Evolutionary conservation across 2,329 filamentous ascomycete genomes (phyloP).

Genomic region (Sporothrix curviconia): DNA sequence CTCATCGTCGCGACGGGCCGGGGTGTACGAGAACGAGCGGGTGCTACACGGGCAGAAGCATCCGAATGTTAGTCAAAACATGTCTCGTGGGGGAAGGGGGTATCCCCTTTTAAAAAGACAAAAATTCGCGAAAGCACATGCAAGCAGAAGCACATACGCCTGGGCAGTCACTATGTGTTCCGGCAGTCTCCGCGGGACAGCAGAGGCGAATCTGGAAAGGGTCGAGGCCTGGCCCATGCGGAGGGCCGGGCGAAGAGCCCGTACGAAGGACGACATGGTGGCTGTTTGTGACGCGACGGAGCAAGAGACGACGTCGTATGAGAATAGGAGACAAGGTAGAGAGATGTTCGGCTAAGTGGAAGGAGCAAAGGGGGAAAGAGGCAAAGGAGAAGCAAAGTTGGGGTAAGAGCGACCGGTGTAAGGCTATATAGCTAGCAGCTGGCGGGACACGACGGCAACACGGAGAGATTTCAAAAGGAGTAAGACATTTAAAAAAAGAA

Average conservation of each 20-base stretch:
- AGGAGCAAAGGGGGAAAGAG: not conserved
- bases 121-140: no score
- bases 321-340: not conserved
- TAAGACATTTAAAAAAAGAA: not conserved
- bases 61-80: not conserved
- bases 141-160: not conserved
- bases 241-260: slow-evolving; percentile 46
- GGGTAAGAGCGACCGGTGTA: slow-evolving; percentile 4
- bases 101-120: not conserved
- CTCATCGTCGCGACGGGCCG: slow-evolving; percentile 58
- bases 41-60: slow-evolving; percentile 23
- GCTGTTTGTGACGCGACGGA: not conserved
- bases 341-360: not conserved
- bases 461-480: no score
- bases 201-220: slow-evolving; percentile 10
- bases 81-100: no score
- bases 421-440: not conserved
- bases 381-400: not conserved
- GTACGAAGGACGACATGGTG: slow-evolving; percentile 43
- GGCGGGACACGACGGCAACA: not conserved
- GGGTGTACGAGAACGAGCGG: slow-evolving; percentile 56
- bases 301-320: not conserved
- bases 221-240: slow-evolving; percentile 34
- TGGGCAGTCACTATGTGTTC: slow-evolving; percentile 7
- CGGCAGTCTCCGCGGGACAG: slow-evolving; percentile 9